Evolutionary conservation across 179 eudicot species (phyloP).

Genomic region (Amaranthus tricolor): DNA sequence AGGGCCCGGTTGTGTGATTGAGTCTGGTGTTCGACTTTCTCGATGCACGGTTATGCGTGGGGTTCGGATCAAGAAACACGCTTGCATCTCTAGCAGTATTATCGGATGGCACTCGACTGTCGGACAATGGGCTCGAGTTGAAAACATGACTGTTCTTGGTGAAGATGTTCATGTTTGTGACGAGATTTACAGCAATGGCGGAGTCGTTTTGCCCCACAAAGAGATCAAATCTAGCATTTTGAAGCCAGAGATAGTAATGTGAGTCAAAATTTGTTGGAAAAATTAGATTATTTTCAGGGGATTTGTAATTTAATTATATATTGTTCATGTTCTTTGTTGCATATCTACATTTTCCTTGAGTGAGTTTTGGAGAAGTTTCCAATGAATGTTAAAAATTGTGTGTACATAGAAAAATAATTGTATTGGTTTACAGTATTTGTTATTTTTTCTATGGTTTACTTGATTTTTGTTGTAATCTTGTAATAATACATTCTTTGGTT

Average conservation of each 20-base stretch:
- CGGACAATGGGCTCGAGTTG: slow-evolving; percentile 91
- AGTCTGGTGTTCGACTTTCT: slow-evolving; percentile 87
- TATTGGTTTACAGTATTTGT: slow-evolving; percentile 11
- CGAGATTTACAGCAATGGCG: slow-evolving; percentile 89
- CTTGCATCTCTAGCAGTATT: slow-evolving; percentile 79
- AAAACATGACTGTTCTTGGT: slow-evolving; percentile 90
- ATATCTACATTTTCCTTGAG: slow-evolving; percentile 4
- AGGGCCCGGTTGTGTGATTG: slow-evolving; percentile 88
- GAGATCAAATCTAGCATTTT: slow-evolving; percentile 87
- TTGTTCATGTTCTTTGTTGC: slow-evolving; percentile 9
- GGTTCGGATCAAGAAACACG: slow-evolving; percentile 79
- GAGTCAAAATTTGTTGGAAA: slow-evolving; percentile 18
- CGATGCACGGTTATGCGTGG: slow-evolving; percentile 92
- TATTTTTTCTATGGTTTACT: slow-evolving; percentile 3
- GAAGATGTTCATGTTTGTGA: slow-evolving; percentile 93
- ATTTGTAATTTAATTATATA: slow-evolving; percentile 23
- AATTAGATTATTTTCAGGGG: slow-evolving; percentile 21
- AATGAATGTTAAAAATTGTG: slow-evolving; percentile 4
- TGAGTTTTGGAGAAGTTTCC: slow-evolving; percentile 14
- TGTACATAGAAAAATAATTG: slow-evolving; percentile 29
- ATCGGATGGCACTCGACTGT: slow-evolving; percentile 94
- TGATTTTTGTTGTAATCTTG: neutral
- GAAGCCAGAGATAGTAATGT: slow-evolving; percentile 96
- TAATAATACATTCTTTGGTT: neutral
- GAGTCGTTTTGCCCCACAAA: slow-evolving; percentile 94